Percentiles rank a stretch among this genome's conserved stretches.
These are phyloP conservation scores for Epithele typhae DNA, from an alignment of 768 basidiomycete genomes.

Conservation along the genomic window DNA sequence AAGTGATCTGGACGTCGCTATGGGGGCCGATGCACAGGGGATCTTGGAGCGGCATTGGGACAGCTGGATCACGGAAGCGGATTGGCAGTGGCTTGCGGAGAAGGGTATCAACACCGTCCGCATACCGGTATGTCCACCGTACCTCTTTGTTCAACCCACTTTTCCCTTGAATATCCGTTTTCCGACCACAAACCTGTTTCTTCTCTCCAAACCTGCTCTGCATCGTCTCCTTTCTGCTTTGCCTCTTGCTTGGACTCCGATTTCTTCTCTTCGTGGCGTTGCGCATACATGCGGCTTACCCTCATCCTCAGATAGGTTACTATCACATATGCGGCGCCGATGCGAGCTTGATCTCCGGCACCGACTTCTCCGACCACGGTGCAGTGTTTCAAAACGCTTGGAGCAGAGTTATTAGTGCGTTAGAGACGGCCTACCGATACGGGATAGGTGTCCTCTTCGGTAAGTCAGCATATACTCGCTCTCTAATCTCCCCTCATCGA, in stretches of 20 bases:
- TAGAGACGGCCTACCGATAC: slow-evolving; percentile 49
- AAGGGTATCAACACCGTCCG: slow-evolving; percentile 57
- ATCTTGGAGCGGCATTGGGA: slow-evolving; percentile 45
- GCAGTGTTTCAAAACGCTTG: slow-evolving; percentile 62
- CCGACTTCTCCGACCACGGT: slow-evolving; percentile 55
- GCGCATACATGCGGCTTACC: not conserved
- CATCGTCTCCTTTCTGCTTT: not conserved
- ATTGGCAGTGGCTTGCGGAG: slow-evolving; percentile 51
- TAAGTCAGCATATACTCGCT: slow-evolving; percentile 19
- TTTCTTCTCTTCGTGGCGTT: not conserved
- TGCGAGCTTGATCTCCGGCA: slow-evolving; percentile 51
- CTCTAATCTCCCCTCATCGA: not conserved
- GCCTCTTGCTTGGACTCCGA: not conserved
- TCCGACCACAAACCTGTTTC: not conserved
- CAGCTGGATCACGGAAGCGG: slow-evolving; percentile 48
- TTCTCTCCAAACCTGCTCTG: not conserved
- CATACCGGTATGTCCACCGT: slow-evolving; percentile 48
- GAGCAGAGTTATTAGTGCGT: slow-evolving; percentile 54
- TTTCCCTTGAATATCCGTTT: not conserved
- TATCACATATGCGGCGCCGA: slow-evolving; percentile 66
- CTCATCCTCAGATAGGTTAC: slow-evolving; percentile 65
- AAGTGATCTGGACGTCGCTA: slow-evolving; percentile 69
- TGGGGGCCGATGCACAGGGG: slow-evolving; percentile 41
- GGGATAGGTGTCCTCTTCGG: slow-evolving; percentile 75
- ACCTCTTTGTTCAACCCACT: not conserved